These are phyloP conservation scores for Saksenaea vasiformis DNA, from an alignment of 371 early-diverging fungal species.

Conservation along the genomic window DNA sequence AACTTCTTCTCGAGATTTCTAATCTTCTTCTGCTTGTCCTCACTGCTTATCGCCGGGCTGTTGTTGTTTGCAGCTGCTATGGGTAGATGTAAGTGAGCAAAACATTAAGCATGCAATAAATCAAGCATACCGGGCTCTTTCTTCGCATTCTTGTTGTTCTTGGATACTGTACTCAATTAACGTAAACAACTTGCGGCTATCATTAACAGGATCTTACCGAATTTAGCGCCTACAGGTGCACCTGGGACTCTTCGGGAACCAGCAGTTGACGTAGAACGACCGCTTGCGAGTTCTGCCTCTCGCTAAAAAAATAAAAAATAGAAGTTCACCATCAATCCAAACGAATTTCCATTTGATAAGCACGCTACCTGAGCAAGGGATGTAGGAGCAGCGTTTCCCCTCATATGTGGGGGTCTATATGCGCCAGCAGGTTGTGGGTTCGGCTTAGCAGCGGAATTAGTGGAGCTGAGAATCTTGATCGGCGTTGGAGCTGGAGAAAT, in stretches of 20 bases:
- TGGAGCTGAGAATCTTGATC: constrained; percentile 34
- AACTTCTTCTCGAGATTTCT: constrained; percentile 88
- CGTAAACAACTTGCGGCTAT: neutral
- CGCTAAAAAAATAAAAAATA: constrained; percentile 24
- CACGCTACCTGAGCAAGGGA: constrained; percentile 41
- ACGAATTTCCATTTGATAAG: neutral
- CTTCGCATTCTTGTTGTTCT: constrained; percentile 55
- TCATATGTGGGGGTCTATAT: constrained; percentile 80
- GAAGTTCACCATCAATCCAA: too few species aligned
- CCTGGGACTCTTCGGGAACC: constrained; percentile 38
- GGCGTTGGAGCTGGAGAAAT: constrained; percentile 68
- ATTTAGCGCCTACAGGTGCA: constrained; percentile 25
- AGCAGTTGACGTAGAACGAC: constrained; percentile 21
- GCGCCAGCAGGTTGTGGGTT: constrained; percentile 59
- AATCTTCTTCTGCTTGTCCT: constrained; percentile 82
- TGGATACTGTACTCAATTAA: constrained; percentile 30
- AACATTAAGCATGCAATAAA: neutral
- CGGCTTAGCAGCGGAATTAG: constrained; percentile 36
- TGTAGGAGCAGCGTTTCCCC: constrained; percentile 56
- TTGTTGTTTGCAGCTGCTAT: constrained; percentile 7
- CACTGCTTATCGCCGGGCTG: constrained; percentile 20
- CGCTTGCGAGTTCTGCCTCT: constrained; percentile 34
- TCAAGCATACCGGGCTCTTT: constrained; percentile 8
- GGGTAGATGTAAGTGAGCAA: neutral
- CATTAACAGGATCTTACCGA: neutral